These are phyloP conservation scores for Alternaria sp. DNA, from an alignment of 2,329 filamentous ascomycete species.

Conservation along the genomic window DNA sequence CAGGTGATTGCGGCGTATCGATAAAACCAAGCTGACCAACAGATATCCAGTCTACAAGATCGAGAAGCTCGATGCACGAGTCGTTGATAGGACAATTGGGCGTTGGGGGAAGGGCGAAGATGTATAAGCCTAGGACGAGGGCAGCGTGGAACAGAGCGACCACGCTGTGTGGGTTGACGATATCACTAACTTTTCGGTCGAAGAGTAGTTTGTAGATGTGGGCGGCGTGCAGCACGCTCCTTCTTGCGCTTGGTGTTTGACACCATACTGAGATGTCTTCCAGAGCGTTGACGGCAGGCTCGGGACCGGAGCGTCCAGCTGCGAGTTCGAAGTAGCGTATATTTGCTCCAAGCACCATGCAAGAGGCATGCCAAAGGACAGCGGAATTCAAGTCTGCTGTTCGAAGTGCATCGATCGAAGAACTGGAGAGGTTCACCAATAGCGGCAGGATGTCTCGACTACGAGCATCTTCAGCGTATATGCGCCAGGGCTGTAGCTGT, in stretches of 20 bases:
- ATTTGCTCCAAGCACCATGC: constrained; percentile 62
- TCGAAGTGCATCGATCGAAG: constrained; percentile 55
- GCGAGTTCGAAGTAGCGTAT: constrained; percentile 63
- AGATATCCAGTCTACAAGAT: constrained; percentile 60
- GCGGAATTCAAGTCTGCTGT: constrained; percentile 60
- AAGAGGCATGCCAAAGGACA: constrained; percentile 63
- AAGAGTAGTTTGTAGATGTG: constrained; percentile 62
- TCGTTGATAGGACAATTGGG: constrained; percentile 42
- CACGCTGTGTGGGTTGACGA: constrained; percentile 61
- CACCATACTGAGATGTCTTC: constrained; percentile 62
- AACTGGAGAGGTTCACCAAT: constrained; percentile 48
- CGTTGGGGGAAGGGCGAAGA: constrained; percentile 57
- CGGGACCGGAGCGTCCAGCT: constrained; percentile 60
- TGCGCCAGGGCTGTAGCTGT: constrained; percentile 50
- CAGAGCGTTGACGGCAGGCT: constrained; percentile 58
- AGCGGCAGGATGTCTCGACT: constrained; percentile 53
- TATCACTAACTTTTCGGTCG: constrained; percentile 62
- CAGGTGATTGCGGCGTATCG: constrained; percentile 33
- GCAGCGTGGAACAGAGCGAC: constrained; percentile 62
- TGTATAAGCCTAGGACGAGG: constrained; percentile 62
- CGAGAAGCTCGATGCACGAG: constrained; percentile 57
- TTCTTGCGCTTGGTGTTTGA: constrained; percentile 59
- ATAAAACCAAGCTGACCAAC: constrained; percentile 59
- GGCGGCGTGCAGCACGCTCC: constrained; percentile 62
- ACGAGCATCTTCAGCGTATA: constrained; percentile 59